Base-by-base conservation (phyloP, 1,139 yeast species). In the Dujonia santamariae region DNA sequence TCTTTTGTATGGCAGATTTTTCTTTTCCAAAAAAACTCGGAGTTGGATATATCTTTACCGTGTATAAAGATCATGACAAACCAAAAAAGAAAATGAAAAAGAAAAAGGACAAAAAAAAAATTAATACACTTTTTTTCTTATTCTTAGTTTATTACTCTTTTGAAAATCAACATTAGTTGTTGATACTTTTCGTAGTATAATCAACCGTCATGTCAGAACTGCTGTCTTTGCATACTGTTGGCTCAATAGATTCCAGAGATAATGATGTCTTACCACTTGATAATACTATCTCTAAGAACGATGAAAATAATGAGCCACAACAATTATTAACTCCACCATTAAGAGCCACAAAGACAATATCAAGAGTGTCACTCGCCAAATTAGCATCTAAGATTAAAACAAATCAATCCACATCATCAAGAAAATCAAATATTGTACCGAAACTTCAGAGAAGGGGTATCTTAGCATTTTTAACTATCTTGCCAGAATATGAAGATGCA, bases 401-500 rank as follows among this genome's bases (percentile, higher is more conserved):
- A 13, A 13, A 11, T 14, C 17, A 24, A 12, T 26, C 37, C 3
- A 15, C 28, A 15, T 32, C 46, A 8, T 45, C 54, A 11, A 26
- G 31, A 11, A 43, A 40, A 24, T 35, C 51, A n/a, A 45, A 56
- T 3, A 45, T 45, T 26, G 78, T 78, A 0, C 72, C 80, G 0
- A 42, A 51, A 9, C 44, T 48, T 3, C 56, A 74, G 27, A 56
- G 78, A 43, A 54, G 88, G 32, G 90, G 92, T 0, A 39, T 80
- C 1, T 53, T 82, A 2, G 61, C 79, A 0, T 51, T 44, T n/a
- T 21, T 83, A 3, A 62, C 82, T 2, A 16, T 86, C 0, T 51
- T 85, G 2, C 87, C 88, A 1, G 96, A 87, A 55, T 78, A 78
- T 47, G 72, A 72, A 34, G 88, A 86, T 50, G 83, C 96, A 1